Percentiles rank a stretch among this genome's conserved stretches.
phyloP scores from a whole-genome alignment of 306 rosid species.

The Cucurbita argyrosperma region DNA sequence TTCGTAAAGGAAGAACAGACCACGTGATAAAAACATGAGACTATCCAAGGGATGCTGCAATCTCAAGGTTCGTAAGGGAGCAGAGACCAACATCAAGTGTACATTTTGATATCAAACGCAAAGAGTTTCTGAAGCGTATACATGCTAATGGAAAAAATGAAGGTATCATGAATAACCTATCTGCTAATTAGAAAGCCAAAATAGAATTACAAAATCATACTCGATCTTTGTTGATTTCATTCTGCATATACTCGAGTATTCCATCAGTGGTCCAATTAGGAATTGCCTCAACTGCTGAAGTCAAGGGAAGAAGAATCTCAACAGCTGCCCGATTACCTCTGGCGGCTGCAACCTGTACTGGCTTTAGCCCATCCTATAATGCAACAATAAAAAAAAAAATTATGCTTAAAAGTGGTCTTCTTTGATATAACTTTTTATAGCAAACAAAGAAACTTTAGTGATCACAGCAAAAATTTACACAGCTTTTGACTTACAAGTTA shows the following conservation, averaged over 20 bases:
- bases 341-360: slow-evolving; percentile 65
- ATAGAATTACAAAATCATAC: slow-evolving; percentile 14
- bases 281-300: slow-evolving; percentile 43
- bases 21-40: not conserved
- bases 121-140: not conserved
- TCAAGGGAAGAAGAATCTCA: slow-evolving; percentile 67
- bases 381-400: slow-evolving; percentile 9
- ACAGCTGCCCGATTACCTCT: slow-evolving; percentile 51
- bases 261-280: slow-evolving; percentile 73
- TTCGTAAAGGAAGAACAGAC: not conserved
- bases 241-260: slow-evolving; percentile 49
- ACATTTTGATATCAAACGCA: not conserved
- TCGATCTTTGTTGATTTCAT: slow-evolving; percentile 46
- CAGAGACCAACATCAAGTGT: not conserved
- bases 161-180: not conserved
- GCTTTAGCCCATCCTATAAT: slow-evolving; percentile 75
- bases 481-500: not conserved
- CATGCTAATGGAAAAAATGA: not conserved
- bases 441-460: not conserved
- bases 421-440: not conserved
- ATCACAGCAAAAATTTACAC: not conserved
- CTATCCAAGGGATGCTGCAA: not conserved
- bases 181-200: not conserved
- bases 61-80: not conserved
- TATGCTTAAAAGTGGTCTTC: not conserved